Conservation (phyloP, 1,284 basidiomycete genomes). For the Ustilago curta region DNA sequence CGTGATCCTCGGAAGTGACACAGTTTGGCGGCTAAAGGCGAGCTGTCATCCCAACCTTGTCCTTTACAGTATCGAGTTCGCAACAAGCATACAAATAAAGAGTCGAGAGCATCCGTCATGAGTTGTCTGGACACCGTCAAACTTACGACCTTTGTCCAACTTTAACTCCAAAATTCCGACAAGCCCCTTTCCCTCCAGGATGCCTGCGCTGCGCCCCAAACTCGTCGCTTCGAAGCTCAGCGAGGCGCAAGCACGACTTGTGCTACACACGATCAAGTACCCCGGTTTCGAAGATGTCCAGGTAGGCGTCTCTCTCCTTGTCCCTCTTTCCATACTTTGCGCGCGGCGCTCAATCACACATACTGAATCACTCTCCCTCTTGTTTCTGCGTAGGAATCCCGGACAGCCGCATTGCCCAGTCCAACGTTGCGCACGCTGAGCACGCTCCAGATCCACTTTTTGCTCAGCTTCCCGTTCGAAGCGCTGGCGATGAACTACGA, state of each 20-base stretch:
- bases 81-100: too few species aligned
- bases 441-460: slow-evolving; percentile 37
- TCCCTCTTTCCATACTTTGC: background rate
- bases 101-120: too few species aligned
- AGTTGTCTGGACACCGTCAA: too few species aligned
- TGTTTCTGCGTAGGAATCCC: background rate
- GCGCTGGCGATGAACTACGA: slow-evolving; percentile 49
- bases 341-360: background rate
- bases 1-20: slow-evolving; percentile 14
- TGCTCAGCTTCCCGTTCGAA: slow-evolving; percentile 48
- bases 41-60: background rate
- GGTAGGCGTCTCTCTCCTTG: background rate
- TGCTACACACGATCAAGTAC: slow-evolving; percentile 25
- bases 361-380: background rate
- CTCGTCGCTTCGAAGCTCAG: slow-evolving; percentile 15
- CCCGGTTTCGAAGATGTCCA: slow-evolving; percentile 27
- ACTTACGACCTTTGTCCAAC: background rate
- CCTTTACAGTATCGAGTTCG: too few species aligned
- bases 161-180: too few species aligned
- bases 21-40: background rate
- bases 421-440: slow-evolving; percentile 31
- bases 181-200: too few species aligned
- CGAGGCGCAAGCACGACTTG: slow-evolving; percentile 24
- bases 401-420: slow-evolving; percentile 4
- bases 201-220: slow-evolving; percentile 22